A percentile compares a stretch with the other conserved stretches of the same genome.
These are phyloP conservation scores for Hortiboletus flavorubellus DNA, from an alignment of 768 basidiomycete species.

Conservation along the genomic window DNA sequence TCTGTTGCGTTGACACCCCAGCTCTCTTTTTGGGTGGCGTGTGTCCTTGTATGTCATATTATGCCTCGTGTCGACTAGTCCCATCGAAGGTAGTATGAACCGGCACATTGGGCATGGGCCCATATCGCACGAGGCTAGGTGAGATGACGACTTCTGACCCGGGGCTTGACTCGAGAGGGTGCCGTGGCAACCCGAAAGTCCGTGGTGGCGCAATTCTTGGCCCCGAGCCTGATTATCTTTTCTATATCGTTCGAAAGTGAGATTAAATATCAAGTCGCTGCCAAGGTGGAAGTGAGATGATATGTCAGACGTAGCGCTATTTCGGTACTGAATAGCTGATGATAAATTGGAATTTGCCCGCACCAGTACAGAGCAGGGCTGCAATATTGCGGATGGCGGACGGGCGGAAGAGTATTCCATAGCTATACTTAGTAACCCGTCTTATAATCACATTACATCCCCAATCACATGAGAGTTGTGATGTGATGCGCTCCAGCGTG, in stretches of 20 bases:
- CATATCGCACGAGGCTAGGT: background rate
- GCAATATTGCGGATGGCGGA: background rate
- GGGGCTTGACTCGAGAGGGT: slow-evolving; percentile 11
- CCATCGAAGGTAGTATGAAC: slow-evolving; percentile 16
- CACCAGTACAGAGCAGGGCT: background rate
- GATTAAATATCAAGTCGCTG: background rate
- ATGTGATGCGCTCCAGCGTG: slow-evolving; percentile 1
- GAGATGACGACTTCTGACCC: slow-evolving; percentile 15
- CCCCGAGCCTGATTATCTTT: background rate
- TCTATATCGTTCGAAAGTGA: background rate
- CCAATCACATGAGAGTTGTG: background rate
- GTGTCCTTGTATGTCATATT: background rate
- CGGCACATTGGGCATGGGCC: slow-evolving; percentile 4
- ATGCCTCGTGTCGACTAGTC: slow-evolving; percentile 16
- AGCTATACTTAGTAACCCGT: slow-evolving; percentile 6
- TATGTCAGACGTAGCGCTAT: background rate
- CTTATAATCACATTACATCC: slow-evolving; percentile 16
- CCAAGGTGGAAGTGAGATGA: background rate
- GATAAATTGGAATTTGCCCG: background rate
- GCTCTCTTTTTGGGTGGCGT: background rate
- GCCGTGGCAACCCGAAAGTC: slow-evolving; percentile 9
- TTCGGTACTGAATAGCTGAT: background rate
- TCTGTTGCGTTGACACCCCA: background rate
- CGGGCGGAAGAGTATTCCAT: background rate
- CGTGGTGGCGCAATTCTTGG: slow-evolving; percentile 1